Conservation (phyloP, 1,139 yeast species). For the Pichia sorboxylosa region DNA sequence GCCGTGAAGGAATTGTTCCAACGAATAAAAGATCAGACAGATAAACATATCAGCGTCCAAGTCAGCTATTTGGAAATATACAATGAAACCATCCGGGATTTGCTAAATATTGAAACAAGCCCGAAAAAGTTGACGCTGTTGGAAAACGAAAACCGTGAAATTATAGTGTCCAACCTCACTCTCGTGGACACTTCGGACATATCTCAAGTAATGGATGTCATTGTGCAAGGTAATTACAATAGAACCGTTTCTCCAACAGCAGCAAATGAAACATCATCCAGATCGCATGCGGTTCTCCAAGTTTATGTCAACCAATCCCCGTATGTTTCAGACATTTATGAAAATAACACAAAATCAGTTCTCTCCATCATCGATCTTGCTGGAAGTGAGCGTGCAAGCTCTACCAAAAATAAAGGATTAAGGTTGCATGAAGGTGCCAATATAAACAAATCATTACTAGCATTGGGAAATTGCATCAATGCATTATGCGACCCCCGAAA, state of each 20-base stretch:
- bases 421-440: slow-evolving; percentile 84
- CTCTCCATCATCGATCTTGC: slow-evolving; percentile 83
- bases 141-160: slow-evolving; percentile 59
- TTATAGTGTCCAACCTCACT: slow-evolving; percentile 65
- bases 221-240: slow-evolving; percentile 58
- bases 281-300: slow-evolving; percentile 89
- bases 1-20: slow-evolving; percentile 69
- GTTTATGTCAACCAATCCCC: slow-evolving; percentile 57
- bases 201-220: slow-evolving; percentile 72
- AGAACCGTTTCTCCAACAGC: slow-evolving; percentile 81
- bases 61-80: slow-evolving; percentile 78
- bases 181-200: slow-evolving; percentile 53
- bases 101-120: slow-evolving; percentile 35
- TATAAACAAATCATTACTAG: slow-evolving; percentile 75
- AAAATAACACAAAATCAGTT: slow-evolving; percentile 66
- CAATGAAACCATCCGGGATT: slow-evolving; percentile 77
- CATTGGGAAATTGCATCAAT: slow-evolving; percentile 88
- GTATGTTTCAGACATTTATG: slow-evolving; percentile 44
- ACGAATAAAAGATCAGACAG: slow-evolving; percentile 36
- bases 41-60: slow-evolving; percentile 47
- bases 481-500: slow-evolving; percentile 70
- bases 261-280: slow-evolving; percentile 79
- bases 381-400: slow-evolving; percentile 89
- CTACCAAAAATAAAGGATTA: slow-evolving; percentile 73
- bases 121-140: slow-evolving; percentile 42